phyloP scores from a whole-genome alignment of 2,329 filamentous ascomycete genomes.

The Diplodia intermedia region DNA sequence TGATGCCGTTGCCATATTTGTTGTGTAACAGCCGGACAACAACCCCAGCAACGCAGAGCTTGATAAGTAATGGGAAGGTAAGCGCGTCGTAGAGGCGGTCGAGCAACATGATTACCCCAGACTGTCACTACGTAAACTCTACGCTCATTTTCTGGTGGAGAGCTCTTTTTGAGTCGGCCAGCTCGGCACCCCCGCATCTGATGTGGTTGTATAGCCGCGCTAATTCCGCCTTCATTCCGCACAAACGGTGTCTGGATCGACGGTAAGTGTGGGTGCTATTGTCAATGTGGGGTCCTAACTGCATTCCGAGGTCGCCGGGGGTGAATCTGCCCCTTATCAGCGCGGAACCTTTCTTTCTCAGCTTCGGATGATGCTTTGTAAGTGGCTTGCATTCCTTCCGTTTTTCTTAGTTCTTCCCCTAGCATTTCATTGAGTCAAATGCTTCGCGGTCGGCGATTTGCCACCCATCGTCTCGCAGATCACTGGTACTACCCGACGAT shows the following conservation, averaged over 20 bases:
- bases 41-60: neutral
- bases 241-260: too few species aligned
- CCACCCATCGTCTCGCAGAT: neutral
- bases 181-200: neutral
- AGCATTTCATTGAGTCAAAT: too few species aligned
- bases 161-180: neutral
- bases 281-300: neutral
- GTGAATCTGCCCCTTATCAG: neutral
- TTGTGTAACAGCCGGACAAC: neutral
- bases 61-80: neutral
- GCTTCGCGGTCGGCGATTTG: neutral
- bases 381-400: neutral
- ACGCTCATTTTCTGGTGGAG: neutral
- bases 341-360: neutral
- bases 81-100: neutral
- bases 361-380: neutral
- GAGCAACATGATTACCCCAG: neutral
- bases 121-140: neutral
- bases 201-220: neutral
- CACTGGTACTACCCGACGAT: neutral
- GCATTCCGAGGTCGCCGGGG: neutral
- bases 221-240: slow-evolving; percentile 10
- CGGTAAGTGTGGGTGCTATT: neutral
- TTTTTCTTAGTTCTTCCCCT: neutral
- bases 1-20: slow-evolving; percentile 11